Percentiles rank a stretch among this genome's conserved stretches.
phyloP scores from a whole-genome alignment of 148 eudicot genomes.

The Nepenthes gracilis region DNA sequence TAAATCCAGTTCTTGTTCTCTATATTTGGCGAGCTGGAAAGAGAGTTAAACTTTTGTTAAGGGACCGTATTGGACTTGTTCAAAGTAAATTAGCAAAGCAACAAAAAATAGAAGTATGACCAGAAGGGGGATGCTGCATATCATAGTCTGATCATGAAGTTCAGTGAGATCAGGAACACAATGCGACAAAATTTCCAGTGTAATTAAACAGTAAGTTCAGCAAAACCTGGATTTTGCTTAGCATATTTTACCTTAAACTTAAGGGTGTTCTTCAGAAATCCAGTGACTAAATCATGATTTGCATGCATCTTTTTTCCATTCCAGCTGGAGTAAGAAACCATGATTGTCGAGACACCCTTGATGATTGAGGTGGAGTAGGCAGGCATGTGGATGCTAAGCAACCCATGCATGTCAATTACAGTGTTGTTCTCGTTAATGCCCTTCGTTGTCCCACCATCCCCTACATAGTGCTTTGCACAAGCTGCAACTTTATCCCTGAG shows the following conservation, averaged over 20 bases:
- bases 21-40: too few relatives aligned
- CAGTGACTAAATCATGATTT: slow-evolving; percentile 18
- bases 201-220: too few relatives aligned
- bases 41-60: too few relatives aligned
- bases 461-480: slow-evolving; percentile 26
- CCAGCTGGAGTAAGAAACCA: slow-evolving; percentile 27
- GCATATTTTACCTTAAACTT: slow-evolving; percentile 17
- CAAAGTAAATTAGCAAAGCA: too few relatives aligned
- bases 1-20: too few relatives aligned
- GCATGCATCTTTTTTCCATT: slow-evolving; percentile 26
- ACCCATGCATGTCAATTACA: slow-evolving; percentile 10
- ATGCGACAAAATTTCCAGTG: too few relatives aligned
- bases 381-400: slow-evolving; percentile 29
- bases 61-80: too few relatives aligned
- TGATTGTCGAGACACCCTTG: slow-evolving; percentile 24
- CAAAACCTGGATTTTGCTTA: too few relatives aligned
- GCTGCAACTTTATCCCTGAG: slow-evolving; percentile 27
- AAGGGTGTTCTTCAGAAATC: slow-evolving; percentile 22
- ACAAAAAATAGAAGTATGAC: too few relatives aligned
- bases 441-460: slow-evolving; percentile 21
- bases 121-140: too few relatives aligned
- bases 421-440: slow-evolving; percentile 26
- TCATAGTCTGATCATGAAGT: too few relatives aligned
- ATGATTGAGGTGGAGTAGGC: slow-evolving; percentile 16
- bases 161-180: too few relatives aligned